These are phyloP conservation scores for Tetrahymena elliotti DNA, from an alignment of 73 alveolate species.

Conservation along the genomic window DNA sequence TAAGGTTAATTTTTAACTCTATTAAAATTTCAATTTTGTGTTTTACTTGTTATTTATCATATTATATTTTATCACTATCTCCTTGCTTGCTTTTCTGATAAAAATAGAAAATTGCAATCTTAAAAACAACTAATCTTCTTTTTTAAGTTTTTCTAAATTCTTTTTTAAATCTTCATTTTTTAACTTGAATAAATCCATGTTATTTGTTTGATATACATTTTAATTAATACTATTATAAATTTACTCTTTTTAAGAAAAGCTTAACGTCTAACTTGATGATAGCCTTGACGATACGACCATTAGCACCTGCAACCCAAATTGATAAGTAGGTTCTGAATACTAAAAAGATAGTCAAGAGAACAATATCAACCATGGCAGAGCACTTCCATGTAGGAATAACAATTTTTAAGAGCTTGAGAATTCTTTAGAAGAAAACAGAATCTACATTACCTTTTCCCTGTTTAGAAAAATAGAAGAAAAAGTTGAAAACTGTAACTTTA, in stretches of 20 bases:
- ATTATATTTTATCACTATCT: neutral
- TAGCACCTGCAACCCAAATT: constrained; percentile 75
- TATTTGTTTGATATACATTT: neutral
- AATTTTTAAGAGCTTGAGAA: constrained; percentile 49
- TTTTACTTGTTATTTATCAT: too few relatives aligned
- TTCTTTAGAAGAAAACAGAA: constrained; percentile 57
- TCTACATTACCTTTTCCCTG: constrained; percentile 70
- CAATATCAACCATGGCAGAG: constrained; percentile 47
- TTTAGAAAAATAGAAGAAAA: too few relatives aligned
- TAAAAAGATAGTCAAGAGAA: constrained; percentile 48
- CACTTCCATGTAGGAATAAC: constrained; percentile 68
- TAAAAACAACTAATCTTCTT: too few relatives aligned
- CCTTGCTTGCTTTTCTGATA: neutral
- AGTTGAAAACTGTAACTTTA: neutral
- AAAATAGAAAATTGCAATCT: neutral
- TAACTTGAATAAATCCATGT: too few relatives aligned
- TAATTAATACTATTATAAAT: neutral
- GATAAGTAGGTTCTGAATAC: constrained; percentile 78
- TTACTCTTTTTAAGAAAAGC: constrained; percentile 41
- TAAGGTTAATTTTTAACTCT: neutral
- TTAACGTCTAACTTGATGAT: constrained; percentile 51
- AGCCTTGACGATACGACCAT: constrained; percentile 78
- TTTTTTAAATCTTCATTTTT: too few relatives aligned
- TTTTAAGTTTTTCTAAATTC: too few relatives aligned
- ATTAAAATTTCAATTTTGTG: neutral